Conservation (phyloP, 148 eudicot species). For the Dysphania ambrosioides region DNA sequence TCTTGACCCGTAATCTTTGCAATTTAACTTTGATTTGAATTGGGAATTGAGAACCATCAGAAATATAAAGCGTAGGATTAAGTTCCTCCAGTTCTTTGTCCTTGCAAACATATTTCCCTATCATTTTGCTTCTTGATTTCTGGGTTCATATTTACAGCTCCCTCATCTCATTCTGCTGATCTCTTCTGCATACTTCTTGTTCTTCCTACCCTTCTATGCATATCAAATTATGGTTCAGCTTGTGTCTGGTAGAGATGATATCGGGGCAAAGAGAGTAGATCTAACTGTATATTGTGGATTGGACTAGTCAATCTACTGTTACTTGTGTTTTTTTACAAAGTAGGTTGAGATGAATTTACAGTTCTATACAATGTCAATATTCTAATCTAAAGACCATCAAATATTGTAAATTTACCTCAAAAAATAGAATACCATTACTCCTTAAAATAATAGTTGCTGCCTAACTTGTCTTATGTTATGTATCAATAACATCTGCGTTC, state of each 20-base stretch:
- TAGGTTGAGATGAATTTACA: not conserved
- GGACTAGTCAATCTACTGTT: not conserved
- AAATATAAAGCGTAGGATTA: not conserved
- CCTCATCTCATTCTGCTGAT: not conserved
- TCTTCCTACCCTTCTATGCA: not conserved
- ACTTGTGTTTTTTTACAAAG: not conserved
- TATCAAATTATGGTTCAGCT: not conserved
- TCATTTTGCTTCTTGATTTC: not conserved
- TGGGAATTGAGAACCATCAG: not conserved
- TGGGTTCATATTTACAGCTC: not conserved
- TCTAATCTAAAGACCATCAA: not conserved
- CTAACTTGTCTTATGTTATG: not conserved
- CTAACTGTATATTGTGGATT: not conserved
- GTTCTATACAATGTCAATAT: not conserved
- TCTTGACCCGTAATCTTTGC: not conserved
- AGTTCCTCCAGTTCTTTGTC: not conserved
- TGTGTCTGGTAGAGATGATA: not conserved
- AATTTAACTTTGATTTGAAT: not conserved
- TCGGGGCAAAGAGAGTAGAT: not conserved
- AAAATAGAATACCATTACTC: not conserved
- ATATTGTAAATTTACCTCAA: not conserved
- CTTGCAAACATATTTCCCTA: not conserved
- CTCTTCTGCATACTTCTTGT: not conserved
- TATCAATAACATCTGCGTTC: too few species aligned
- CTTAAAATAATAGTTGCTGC: not conserved